Percentiles rank a stretch among this genome's conserved stretches.
phyloP scores from a whole-genome alignment of 352 stramenopile genomes.

The Pythium aphanidermatum region DNA sequence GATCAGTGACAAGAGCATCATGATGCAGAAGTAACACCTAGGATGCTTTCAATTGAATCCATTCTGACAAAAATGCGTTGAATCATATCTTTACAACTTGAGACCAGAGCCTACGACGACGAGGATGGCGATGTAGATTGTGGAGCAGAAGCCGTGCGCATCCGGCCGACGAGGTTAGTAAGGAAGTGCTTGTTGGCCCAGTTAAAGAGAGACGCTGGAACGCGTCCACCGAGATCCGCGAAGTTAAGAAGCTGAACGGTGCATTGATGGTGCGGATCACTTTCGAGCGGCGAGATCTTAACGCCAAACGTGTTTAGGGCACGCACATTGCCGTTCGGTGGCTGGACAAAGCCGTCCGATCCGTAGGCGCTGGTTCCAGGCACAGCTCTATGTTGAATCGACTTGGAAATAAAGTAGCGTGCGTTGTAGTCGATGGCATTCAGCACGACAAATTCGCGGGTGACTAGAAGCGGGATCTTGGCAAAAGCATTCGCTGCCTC shows the following conservation, averaged over 20 bases:
- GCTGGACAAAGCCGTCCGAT: neutral
- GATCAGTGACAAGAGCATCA: constrained; percentile 1
- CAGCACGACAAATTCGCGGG: constrained; percentile 19
- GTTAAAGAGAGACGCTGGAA: constrained; percentile 12
- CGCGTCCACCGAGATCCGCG: constrained; percentile 7
- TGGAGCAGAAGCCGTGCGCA: constrained; percentile 24
- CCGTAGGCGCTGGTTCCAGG: constrained; percentile 8
- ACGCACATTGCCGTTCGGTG: constrained; percentile 5
- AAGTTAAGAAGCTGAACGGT: constrained; percentile 14
- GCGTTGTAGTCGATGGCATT: constrained; percentile 15
- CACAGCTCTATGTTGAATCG: constrained; percentile 5
- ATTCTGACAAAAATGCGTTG: too few species aligned
- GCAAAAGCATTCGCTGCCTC: too few species aligned
- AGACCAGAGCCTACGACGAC: too few species aligned
- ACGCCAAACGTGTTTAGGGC: constrained; percentile 17
- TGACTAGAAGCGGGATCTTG: constrained; percentile 15
- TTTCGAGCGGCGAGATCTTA: constrained; percentile 7
- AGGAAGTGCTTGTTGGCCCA: constrained; percentile 17
- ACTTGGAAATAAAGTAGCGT: constrained; percentile 12
- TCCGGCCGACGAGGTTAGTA: constrained; percentile 16
- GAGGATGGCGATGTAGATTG: too few species aligned
- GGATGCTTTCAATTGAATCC: neutral
- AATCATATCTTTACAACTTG: too few species aligned
- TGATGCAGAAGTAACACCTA: too few species aligned
- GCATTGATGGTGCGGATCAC: constrained; percentile 2